A percentile compares a stretch with the other conserved stretches of the same genome.
These are phyloP conservation scores for Elaeis guineensis DNA, from an alignment of 176 grass and related monocot genomes.

Conservation along the genomic window DNA sequence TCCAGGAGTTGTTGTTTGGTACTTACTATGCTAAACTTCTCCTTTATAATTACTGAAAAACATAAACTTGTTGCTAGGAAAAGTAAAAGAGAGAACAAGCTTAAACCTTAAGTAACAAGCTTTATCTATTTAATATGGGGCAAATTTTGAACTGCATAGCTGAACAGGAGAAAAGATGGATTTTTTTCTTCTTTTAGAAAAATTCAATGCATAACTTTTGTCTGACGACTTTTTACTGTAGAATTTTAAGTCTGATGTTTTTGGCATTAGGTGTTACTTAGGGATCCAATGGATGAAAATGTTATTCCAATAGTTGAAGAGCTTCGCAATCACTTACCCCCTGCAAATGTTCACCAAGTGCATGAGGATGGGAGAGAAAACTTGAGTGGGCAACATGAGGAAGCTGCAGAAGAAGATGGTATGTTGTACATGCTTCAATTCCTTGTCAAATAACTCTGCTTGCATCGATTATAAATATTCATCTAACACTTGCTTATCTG, in stretches of 20 bases:
- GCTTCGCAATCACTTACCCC: constrained; percentile 52
- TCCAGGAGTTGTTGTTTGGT: no score
- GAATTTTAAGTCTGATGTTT: constrained; percentile 10
- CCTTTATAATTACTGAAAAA: no score
- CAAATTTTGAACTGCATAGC: no score
- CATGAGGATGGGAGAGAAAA: constrained; percentile 43
- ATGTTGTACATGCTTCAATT: neutral
- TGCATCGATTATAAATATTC: no score
- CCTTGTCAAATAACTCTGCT: no score
- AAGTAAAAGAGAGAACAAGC: no score
- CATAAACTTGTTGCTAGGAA: no score
- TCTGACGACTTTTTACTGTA: no score
- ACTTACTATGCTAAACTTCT: no score
- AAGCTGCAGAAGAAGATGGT: constrained; percentile 77
- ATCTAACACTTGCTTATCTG: no score
- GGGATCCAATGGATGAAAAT: constrained; percentile 73
- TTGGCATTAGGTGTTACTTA: constrained; percentile 58
- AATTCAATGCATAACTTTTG: neutral
- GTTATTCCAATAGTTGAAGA: constrained; percentile 80
- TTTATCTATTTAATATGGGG: no score
- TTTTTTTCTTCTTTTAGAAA: neutral
- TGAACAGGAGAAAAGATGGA: neutral
- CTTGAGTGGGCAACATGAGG: constrained; percentile 44
- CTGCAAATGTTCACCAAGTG: constrained; percentile 23
- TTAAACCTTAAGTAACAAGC: no score